These are phyloP conservation scores for Collariella sp. DNA, from an alignment of 495 filamentous ascomycete species.

Conservation along the genomic window DNA sequence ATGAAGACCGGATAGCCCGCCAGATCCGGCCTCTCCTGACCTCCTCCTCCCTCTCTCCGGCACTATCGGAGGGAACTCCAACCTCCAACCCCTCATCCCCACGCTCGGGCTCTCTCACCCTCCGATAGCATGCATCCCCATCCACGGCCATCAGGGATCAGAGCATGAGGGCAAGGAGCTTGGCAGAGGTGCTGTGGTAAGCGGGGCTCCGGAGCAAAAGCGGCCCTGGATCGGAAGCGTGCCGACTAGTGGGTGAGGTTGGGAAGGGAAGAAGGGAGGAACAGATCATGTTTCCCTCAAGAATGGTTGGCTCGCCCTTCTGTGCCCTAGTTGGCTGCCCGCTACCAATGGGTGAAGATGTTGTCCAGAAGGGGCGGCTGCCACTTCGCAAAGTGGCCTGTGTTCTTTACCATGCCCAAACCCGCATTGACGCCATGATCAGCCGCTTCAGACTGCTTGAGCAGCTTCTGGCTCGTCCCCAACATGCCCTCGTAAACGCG, in stretches of 20 bases:
- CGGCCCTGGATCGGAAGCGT: too few relatives aligned
- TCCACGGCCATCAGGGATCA: constrained; percentile 48
- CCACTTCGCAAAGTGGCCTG: constrained; percentile 28
- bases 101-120: constrained; percentile 17
- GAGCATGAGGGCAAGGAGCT: constrained; percentile 45
- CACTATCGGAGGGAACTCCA: constrained; percentile 24
- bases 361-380: constrained; percentile 49
- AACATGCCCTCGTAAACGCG: constrained; percentile 57
- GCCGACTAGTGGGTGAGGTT: neutral
- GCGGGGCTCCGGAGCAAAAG: constrained; percentile 41
- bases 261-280: neutral
- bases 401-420: constrained; percentile 48
- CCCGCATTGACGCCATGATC: constrained; percentile 73
- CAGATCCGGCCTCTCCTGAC: constrained; percentile 25
- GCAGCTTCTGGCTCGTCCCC: constrained; percentile 50
- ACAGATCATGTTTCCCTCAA: constrained; percentile 58
- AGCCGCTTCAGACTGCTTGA: constrained; percentile 60
- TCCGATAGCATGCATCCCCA: constrained; percentile 46
- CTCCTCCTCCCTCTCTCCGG: constrained; percentile 11
- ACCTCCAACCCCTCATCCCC: constrained; percentile 9
- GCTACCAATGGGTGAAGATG: constrained; percentile 57
- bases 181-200: constrained; percentile 43
- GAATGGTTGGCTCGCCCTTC: constrained; percentile 68
- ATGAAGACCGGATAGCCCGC: neutral
- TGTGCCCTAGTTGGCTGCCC: constrained; percentile 57